These are phyloP conservation scores for Pseudogymnoascus sp. DNA, from an alignment of 2,329 filamentous ascomycete genomes.

Conservation along the genomic window DNA sequence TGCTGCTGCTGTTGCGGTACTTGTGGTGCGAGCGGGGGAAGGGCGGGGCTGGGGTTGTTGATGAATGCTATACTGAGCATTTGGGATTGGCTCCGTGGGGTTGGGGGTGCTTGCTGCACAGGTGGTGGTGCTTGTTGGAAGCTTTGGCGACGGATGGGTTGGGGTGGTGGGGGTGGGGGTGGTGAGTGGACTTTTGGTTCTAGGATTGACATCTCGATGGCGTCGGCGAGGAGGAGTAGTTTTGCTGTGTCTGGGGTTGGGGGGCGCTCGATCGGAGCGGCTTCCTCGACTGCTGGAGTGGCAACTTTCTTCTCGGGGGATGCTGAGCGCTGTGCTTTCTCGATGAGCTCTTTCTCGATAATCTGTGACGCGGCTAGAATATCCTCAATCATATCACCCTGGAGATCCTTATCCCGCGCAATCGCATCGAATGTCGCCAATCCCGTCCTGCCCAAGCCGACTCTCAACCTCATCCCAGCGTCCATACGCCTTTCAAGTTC, in stretches of 20 bases:
- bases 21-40: background rate
- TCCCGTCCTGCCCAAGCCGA: background rate
- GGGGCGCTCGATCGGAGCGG: background rate
- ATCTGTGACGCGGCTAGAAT: background rate
- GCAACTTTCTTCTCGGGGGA: background rate
- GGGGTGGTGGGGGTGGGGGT: background rate
- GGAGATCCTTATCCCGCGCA: background rate
- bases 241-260: background rate
- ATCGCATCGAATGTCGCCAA: conserved; percentile 4
- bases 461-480: background rate
- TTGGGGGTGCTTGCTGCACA: background rate
- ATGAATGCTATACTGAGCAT: background rate
- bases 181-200: background rate
- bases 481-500: background rate
- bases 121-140: background rate
- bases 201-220: background rate
- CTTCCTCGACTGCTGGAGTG: background rate
- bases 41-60: background rate
- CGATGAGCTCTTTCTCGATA: background rate
- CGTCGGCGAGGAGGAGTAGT: background rate
- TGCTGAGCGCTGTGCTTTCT: background rate
- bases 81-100: background rate
- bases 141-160: background rate
- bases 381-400: background rate
- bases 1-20: background rate